These are phyloP conservation scores for Cyamopsis tetragonoloba DNA, from an alignment of 306 rosid genomes.

Conservation along the genomic window DNA sequence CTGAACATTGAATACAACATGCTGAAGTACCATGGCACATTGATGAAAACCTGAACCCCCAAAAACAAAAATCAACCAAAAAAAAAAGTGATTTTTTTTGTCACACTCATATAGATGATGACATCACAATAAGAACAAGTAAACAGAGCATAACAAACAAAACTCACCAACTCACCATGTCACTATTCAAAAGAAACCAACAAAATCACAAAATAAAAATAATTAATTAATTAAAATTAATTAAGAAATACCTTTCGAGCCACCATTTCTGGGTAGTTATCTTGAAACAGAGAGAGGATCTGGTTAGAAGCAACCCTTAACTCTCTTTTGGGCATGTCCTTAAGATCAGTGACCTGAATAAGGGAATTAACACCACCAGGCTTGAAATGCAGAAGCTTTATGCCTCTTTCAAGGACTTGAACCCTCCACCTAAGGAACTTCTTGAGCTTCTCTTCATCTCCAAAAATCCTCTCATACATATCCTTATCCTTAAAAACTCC, in stretches of 20 bases:
- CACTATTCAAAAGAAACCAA: constrained; percentile 8
- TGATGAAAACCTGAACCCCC: constrained; percentile 72
- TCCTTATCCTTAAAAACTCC: constrained; percentile 75
- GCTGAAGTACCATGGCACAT: constrained; percentile 98
- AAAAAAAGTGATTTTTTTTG: not conserved
- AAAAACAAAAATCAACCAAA: not conserved
- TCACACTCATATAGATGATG: not conserved
- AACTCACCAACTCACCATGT: not conserved
- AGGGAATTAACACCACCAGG: constrained; percentile 87
- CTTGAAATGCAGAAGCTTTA: constrained; percentile 72
- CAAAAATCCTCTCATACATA: constrained; percentile 80
- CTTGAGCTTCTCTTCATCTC: constrained; percentile 84
- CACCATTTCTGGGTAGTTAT: constrained; percentile 94
- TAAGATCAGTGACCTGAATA: constrained; percentile 92
- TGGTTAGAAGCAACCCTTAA: constrained; percentile 90
- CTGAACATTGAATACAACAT: constrained; percentile 84
- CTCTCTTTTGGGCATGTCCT: constrained; percentile 96
- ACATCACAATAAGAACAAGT: not conserved
- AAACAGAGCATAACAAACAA: not conserved
- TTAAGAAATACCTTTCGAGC: constrained; percentile 85
- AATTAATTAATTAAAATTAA: too few relatives aligned
- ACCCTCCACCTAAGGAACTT: constrained; percentile 93
- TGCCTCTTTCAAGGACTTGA: constrained; percentile 84
- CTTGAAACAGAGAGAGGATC: constrained; percentile 88
- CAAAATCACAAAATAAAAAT: not conserved